A percentile compares a stretch with the other conserved stretches of the same genome.
These are phyloP conservation scores for Citrus maxima DNA, from an alignment of 345 rosid genomes.

Conservation along the genomic window DNA sequence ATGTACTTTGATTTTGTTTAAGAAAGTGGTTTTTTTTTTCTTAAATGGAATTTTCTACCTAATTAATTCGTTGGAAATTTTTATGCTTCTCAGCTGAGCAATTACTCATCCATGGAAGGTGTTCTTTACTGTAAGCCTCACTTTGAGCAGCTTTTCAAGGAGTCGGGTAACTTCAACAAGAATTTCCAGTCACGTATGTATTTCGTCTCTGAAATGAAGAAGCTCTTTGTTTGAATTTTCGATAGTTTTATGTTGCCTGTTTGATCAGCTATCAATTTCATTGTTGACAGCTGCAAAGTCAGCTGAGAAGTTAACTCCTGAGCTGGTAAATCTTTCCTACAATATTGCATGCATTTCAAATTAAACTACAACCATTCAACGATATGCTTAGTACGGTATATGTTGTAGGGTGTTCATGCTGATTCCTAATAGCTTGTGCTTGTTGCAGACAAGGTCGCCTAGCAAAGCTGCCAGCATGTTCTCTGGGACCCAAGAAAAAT, in stretches of 20 bases:
- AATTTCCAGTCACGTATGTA: slow-evolving; percentile 89
- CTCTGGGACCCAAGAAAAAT: slow-evolving; percentile 96
- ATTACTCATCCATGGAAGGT: slow-evolving; percentile 97
- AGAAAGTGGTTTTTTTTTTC: background rate
- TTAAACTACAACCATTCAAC: slow-evolving; percentile 3
- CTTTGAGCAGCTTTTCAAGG: slow-evolving; percentile 97
- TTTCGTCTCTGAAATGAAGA: slow-evolving; percentile 4
- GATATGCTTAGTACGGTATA: background rate
- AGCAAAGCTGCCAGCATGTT: slow-evolving; percentile 95
- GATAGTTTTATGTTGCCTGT: slow-evolving; percentile 5
- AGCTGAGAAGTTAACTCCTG: slow-evolving; percentile 82
- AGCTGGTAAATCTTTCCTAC: slow-evolving; percentile 55
- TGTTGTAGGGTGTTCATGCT: slow-evolving; percentile 12
- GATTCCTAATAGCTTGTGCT: slow-evolving; percentile 27
- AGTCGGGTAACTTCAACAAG: slow-evolving; percentile 86
- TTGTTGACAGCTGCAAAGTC: slow-evolving; percentile 77
- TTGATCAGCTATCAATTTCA: slow-evolving; percentile 28
- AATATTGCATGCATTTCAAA: slow-evolving; percentile 11
- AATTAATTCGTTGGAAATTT: slow-evolving; percentile 12
- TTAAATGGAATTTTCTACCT: background rate
- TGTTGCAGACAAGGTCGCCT: slow-evolving; percentile 81
- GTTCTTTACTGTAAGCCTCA: slow-evolving; percentile 96
- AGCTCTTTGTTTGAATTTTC: background rate
- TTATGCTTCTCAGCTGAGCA: slow-evolving; percentile 62
- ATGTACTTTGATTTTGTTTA: background rate